Evolutionary conservation across 2,329 filamentous ascomycete genomes (phyloP), one percentile per base, ranked within the genome.

Genomic region (Massarina eburnea): DNA sequence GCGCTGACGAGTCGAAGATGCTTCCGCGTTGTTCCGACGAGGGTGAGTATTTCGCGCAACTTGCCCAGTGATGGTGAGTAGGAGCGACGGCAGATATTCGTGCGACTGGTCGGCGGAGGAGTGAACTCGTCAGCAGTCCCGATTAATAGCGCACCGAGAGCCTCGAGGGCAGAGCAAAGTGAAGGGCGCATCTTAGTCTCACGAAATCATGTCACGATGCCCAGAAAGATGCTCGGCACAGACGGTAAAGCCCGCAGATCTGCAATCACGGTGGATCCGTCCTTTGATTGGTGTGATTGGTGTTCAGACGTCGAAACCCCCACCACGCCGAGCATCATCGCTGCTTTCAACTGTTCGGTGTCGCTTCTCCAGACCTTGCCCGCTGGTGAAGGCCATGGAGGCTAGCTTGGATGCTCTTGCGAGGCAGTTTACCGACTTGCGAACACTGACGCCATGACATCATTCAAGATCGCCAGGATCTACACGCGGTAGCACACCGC

Each of bases 131-230:
- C 27, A 14, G 27, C 27, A 30, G 12, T 30, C n/a, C 12, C 20
- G 26, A 34, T 33, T 56, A 51, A 53, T 54, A 43, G 52, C 52
- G 50, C 50, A 51, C 43, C 48, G 48, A 51, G 49, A 48, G 44
- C n/a, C n/a, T n/a, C n/a, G n/a, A n/a, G n/a, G n/a, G n/a, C n/a
- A n/a, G n/a, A 30, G 12, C 24, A 30, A 14, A 14, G 9, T 30
- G n/a, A n/a, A n/a, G n/a, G 27, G 27, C 27, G 27, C 27, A 30
- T 30, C 6, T 8, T 14, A n/a, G n/a, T n/a, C n/a, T n/a, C n/a
- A n/a, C n/a, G 27, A 30, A 30, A 30, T 5, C 4, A 8, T 8
- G 6, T 30, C 27, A 14, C 12, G 27, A n/a, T 26, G 24, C 24
- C 24, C 12, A 26, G 24, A 7, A 26, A 14, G 9, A 14, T 14